These are phyloP conservation scores for sorghum (Sorghum bicolor) DNA, from an alignment of 176 grass and related monocot species.

Conservation along the genomic window DNA sequence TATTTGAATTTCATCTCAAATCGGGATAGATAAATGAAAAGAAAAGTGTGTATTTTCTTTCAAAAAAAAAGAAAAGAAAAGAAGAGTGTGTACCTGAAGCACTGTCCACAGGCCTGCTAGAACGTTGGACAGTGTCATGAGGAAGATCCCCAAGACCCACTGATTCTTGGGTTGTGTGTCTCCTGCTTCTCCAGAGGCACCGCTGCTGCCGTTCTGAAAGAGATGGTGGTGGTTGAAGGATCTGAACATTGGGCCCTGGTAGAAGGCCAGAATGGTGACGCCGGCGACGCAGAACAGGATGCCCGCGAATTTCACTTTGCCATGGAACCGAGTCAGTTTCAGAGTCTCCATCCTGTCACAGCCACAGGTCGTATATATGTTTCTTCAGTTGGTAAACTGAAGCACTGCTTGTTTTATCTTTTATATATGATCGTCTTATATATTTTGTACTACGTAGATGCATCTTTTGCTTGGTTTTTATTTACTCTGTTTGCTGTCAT, in stretches of 20 bases:
- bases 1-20: no score
- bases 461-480: not conserved
- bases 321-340: constrained; percentile 57
- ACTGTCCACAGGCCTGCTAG: constrained; percentile 56
- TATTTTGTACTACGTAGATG: not conserved
- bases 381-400: not conserved
- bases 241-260: constrained; percentile 53
- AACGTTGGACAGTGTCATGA: constrained; percentile 50
- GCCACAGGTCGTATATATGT: not conserved
- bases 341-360: constrained; percentile 60
- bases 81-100: constrained; percentile 32
- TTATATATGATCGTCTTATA: not conserved
- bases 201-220: not conserved
- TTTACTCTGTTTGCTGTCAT: not conserved
- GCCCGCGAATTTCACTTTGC: constrained; percentile 53
- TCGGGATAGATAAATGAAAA: no score
- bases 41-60: not conserved
- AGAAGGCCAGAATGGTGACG: constrained; percentile 60
- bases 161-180: constrained; percentile 33
- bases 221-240: constrained; percentile 56
- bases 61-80: no score
- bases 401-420: not conserved
- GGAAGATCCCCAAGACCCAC: constrained; percentile 63
- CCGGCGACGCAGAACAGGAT: constrained; percentile 54
- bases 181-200: not conserved